Evolutionary conservation across 2,329 filamentous ascomycete species (phyloP), one percentile per base, ranked within the genome.

Genomic region (Hymenoscyphus infarciens): DNA sequence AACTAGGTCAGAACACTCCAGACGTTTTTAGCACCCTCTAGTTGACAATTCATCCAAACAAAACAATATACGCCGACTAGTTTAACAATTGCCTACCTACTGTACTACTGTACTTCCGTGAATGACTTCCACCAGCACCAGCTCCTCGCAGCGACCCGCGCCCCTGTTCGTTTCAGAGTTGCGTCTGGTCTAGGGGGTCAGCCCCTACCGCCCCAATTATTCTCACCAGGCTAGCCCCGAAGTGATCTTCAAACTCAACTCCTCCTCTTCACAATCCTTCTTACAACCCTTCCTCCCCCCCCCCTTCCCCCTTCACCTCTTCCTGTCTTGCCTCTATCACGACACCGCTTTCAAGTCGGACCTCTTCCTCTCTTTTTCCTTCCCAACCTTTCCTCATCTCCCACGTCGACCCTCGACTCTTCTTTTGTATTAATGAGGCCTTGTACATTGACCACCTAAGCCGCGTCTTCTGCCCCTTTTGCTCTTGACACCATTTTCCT

Each of bases 341-440:
- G n/a, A 54, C 55, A 35, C 49, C 45, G 31, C 54, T n/a, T 31
- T 52, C 58, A 53, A 45, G 61, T 57, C 31, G 49, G 16, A 60
- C 60, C 45, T 33, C 66, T 25, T 60, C 39, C 54, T 22, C 25
- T 33, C 42, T 35, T 56, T 29, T 33, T 22, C 35, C 45, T 57
- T 53, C 45, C 53, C 22, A 52, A 38, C 33, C 59, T 33, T 49
- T 25, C n/a, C 57, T 55, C 52, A 35, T 55, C 60, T 29, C 54
- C 39, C 33, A 56, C 27, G 45, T 60, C 54, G 22, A 38, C 58
- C 7, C 29, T 31, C 29, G 27, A 53, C 49, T 45, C 33, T 42
- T 52, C 52, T 45, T 56, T 57, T 67, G 62, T 67, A 68, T 67
- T 69, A 69, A 69, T 69, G 67, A 61, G 63, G 62, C 63, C 42